Conservation (phyloP, 495 filamentous ascomycete species). For the Lineolata rhizophorae region DNA sequence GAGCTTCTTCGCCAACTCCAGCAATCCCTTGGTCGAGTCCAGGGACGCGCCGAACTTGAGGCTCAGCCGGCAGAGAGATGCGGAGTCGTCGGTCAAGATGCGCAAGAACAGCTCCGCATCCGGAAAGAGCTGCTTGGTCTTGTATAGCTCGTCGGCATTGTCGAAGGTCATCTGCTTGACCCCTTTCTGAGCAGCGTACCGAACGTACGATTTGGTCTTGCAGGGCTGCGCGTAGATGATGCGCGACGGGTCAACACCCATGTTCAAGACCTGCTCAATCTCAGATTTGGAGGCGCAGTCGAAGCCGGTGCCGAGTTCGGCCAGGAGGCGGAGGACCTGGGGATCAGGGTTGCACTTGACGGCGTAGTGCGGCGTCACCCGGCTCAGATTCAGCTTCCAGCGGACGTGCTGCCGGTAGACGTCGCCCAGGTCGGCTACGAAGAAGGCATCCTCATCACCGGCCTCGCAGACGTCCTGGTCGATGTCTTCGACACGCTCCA, state of each 20-base stretch:
- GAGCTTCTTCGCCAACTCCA: conserved; percentile 65
- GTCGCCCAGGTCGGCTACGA: conserved; percentile 94
- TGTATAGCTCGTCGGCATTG: conserved; percentile 92
- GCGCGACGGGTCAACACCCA: conserved; percentile 70
- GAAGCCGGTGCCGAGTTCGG: conserved; percentile 78
- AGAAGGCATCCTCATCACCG: conserved; percentile 92
- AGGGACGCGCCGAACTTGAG: conserved; percentile 89
- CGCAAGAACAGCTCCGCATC: conserved; percentile 79
- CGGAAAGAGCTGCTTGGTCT: conserved; percentile 80
- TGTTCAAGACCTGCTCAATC: conserved; percentile 70
- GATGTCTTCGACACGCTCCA: conserved; percentile 56
- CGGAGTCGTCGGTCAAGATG: conserved; percentile 89
- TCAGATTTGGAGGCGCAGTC: conserved; percentile 96
- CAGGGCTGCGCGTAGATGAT: conserved; percentile 99
- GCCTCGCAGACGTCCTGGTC: conserved; percentile 68
- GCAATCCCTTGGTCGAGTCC: conserved; percentile 52
- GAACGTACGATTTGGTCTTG: conserved; percentile 95
- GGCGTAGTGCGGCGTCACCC: conserved; percentile 93
- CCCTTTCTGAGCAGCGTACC: conserved; percentile 57
- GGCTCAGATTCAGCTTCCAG: conserved; percentile 85
- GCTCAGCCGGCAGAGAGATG: conserved; percentile 79
- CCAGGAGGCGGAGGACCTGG: conserved; percentile 69
- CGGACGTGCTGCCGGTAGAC: conserved; percentile 95
- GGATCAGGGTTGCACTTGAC: conserved; percentile 97
- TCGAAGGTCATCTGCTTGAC: conserved; percentile 99